A percentile compares a stretch with the other conserved stretches of the same genome.
phyloP scores from a whole-genome alignment of 192 early-diverging fungal genomes.

The Umbelopsis ramanniana region DNA sequence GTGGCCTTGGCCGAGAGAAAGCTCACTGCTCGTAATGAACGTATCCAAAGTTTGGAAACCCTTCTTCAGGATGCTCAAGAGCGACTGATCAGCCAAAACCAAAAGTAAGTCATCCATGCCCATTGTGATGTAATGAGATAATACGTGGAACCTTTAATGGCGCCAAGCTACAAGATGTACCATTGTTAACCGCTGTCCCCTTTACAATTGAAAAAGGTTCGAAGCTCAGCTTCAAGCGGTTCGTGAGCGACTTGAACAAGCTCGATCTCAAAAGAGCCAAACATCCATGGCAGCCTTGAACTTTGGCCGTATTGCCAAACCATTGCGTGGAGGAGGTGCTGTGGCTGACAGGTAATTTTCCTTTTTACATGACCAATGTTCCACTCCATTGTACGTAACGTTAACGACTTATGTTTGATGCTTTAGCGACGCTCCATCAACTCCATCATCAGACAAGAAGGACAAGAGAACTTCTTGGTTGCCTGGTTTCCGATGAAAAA shows the following conservation, averaged over 20 bases:
- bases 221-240: constrained; percentile 81
- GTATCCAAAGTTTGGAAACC: constrained; percentile 88
- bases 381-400: background rate
- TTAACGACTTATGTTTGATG: background rate
- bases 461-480: constrained; percentile 44
- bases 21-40: constrained; percentile 89
- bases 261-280: constrained; percentile 54
- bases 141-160: background rate
- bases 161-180: background rate
- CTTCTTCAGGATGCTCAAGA: constrained; percentile 85
- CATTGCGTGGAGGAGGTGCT: constrained; percentile 70
- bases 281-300: constrained; percentile 32
- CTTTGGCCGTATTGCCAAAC: constrained; percentile 77
- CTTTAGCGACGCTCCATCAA: background rate
- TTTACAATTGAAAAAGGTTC: constrained; percentile 53
- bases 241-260: constrained; percentile 81
- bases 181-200: too few relatives aligned
- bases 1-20: constrained; percentile 89
- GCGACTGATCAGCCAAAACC: constrained; percentile 78
- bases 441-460: constrained; percentile 26
- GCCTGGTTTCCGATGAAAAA: constrained; percentile 31
- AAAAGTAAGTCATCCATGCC: constrained; percentile 46
- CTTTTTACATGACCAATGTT: background rate
- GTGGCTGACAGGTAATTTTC: constrained; percentile 14
- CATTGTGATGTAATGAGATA: too few relatives aligned